Percentiles rank a stretch among this genome's conserved stretches.
Evolutionary conservation across 257 asterid genomes (phyloP).

Genomic region (Solanum sejunctum): DNA sequence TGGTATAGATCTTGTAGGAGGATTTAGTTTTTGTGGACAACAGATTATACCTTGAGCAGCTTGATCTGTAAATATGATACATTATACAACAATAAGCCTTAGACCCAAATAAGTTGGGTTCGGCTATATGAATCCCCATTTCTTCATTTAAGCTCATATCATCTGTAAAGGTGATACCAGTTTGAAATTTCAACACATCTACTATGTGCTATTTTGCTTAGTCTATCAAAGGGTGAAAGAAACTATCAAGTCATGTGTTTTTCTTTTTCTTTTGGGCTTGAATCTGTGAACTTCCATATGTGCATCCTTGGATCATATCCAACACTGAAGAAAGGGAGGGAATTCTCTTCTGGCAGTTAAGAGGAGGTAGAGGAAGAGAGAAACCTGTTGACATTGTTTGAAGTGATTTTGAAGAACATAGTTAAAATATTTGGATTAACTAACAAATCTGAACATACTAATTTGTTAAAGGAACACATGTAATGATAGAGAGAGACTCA

Average conservation of each 20-base stretch:
- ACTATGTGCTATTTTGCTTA: background rate
- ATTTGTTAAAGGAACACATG: background rate
- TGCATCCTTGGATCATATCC: background rate
- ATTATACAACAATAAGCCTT: background rate
- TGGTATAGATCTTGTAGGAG: background rate
- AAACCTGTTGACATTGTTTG: background rate
- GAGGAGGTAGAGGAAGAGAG: background rate
- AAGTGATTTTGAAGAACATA: background rate
- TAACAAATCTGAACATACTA: background rate
- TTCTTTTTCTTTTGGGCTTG: background rate
- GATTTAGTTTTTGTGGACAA: background rate
- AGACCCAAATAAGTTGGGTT: background rate
- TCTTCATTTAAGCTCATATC: background rate
- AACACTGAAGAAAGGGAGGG: background rate
- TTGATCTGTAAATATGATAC: background rate
- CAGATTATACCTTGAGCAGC: background rate
- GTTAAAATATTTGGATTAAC: background rate
- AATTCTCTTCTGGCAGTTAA: background rate
- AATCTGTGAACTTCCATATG: background rate
- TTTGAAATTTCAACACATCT: background rate
- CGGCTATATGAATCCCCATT: background rate
- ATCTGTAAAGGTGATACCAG: background rate
- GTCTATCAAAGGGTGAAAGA: background rate
- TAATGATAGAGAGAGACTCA: background rate
- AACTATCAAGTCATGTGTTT: background rate